Base-by-base conservation (phyloP, 202 grass and related monocot genomes). In the Saccharum hybrid region DNA sequence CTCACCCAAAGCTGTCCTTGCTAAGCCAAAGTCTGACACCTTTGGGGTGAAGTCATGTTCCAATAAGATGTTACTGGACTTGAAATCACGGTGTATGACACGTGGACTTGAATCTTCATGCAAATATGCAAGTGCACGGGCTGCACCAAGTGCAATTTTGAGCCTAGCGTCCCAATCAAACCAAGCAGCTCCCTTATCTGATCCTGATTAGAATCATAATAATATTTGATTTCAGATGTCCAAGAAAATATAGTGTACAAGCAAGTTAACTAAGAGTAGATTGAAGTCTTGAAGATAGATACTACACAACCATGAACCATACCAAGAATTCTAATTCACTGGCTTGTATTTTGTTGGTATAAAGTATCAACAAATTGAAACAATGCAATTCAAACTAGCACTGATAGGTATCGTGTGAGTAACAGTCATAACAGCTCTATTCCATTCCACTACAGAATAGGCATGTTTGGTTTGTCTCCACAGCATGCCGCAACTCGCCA, bases 81-180 rank as follows among this genome's bases (percentile, higher is more conserved):
- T 99, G 84, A 99, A 99, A 84, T 99, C 97, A 41, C 93, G 97
- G 79, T 99, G 97, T 91, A 99, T 99, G 23, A 99, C 97, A 76
- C 91, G 97, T 54, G 97, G 97, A 76, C 87, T 96, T 82, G 97
- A 99, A 90, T 99, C 97, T 89, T 99, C 97, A 75, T 99, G 97
- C 62, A 99, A 79, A 87, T 99, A 99, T 51, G 91, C 93, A 76
- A 99, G 90, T 86, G 86, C 97, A 60, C 93, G 86, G 51, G 93
- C 93, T 56, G 97, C 89, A 52, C 97, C 97, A 72, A 99, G 89
- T 48, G 97, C 97, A 84, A 99, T 94, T 86, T 87, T 94, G 57
- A 99, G 88, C 90, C 97, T 90, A 76, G 88, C 79, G 74, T 92
- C 80, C 97, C 93, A 99, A 82, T 99, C 91, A 79, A 99, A 91